A percentile compares a stretch with the other conserved stretches of the same genome.
Conservation (phyloP, 371 early-diverging fungal species). For the Syncephalastrum racemosum region DNA sequence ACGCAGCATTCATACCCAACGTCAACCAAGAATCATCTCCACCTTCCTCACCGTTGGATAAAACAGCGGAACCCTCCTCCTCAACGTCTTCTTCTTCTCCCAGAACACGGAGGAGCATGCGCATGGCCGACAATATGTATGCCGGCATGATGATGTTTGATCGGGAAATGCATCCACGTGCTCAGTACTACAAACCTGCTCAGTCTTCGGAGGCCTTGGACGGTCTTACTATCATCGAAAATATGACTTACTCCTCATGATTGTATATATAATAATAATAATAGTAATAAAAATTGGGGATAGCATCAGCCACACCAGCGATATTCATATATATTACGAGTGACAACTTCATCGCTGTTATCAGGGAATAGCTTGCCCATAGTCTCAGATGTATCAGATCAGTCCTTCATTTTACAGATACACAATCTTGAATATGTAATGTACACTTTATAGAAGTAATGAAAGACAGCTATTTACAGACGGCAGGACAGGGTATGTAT, state of each 20-base stretch:
- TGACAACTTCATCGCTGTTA: too few species aligned
- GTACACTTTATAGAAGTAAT: too few species aligned
- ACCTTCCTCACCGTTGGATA: background rate
- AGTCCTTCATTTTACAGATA: too few species aligned
- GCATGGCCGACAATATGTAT: conserved; percentile 26
- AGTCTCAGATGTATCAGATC: too few species aligned
- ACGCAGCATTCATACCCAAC: background rate
- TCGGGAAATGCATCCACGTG: conserved; percentile 21
- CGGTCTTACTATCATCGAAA: conserved; percentile 17
- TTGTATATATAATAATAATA: background rate
- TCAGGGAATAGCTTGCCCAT: too few species aligned
- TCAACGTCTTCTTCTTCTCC: background rate
- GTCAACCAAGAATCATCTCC: conserved; percentile 5
- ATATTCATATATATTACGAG: too few species aligned
- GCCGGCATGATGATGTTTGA: conserved; percentile 31
- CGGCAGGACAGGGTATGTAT: too few species aligned
- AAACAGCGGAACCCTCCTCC: background rate
- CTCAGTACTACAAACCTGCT: conserved; percentile 21
- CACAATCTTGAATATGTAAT: too few species aligned
- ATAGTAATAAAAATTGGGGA: too few species aligned
- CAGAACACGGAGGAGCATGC: conserved; percentile 14
- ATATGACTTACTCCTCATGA: conserved; percentile 4
- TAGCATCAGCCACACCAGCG: too few species aligned
- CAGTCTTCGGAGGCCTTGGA: conserved; percentile 12
- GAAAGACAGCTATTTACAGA: too few species aligned